Base-by-base conservation (phyloP, 1,139 yeast species). In the Taiozyma sp. region DNA sequence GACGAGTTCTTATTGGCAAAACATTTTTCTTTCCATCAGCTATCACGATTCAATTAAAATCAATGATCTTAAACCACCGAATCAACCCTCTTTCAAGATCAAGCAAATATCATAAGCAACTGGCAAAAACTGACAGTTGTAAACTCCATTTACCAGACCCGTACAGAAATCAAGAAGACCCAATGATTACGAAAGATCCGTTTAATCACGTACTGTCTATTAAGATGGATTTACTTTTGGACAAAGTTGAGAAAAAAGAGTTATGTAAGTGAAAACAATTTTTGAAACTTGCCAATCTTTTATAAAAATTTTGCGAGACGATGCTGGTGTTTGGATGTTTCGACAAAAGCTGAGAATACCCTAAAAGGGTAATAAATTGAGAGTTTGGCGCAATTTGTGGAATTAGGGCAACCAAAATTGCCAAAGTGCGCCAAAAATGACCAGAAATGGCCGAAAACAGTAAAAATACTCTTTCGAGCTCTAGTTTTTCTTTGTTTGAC, bases 1-100 rank as follows among this genome's bases (percentile, higher is more conserved):
- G 74, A 67, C 71, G 79, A 73, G 83, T 78, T 79, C 84, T 79
- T 79, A 78, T 69, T 70, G 73, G 68, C 66, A 72, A 67, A 64
- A 49, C 47, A 51, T 69, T 67, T 56, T 48, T 77, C 77, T 75
- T 52, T 76, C 79, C 79, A 65, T 66, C 73, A 65, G 63, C 68
- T 66, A 73, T 73, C 78, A 68, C 76, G 65, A 57, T 51, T 55
- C 54, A 54, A 46, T 55, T 56, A 56, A 61, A 58, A 54, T 49
- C 46, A 51, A 51, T 40, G 29, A 40, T 24, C 43, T 40, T 24
- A 40, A 23, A 40, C 28, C 28, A 23, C 10, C 14, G 16, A 23
- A 40, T 40, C 43, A 40, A 40, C 29, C 43, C 43, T 19, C 8
- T 38, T 38, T 38, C 54, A 47, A 51, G 52, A 44, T 48, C 58